Percentiles rank a stretch among this genome's conserved stretches.
Conservation (phyloP, 106 monocot species). For the Phalaenopsis aphrodite region DNA sequence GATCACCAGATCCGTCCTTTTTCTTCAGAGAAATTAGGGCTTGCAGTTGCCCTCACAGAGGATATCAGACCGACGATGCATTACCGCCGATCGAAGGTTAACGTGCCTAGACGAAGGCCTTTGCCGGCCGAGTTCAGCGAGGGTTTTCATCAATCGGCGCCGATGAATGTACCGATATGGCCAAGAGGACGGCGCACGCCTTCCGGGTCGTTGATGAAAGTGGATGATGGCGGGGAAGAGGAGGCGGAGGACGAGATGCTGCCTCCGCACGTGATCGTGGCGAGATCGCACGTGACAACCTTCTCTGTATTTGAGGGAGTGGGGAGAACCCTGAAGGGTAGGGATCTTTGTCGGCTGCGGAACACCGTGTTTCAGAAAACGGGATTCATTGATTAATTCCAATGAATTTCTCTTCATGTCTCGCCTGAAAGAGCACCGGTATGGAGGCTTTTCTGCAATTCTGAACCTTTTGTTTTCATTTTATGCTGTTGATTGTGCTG, state of each 20-base stretch:
- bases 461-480: not conserved
- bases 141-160: conserved; percentile 40
- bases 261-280: conserved; percentile 80
- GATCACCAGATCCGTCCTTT: conserved; percentile 12
- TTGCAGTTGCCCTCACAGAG: conserved; percentile 46
- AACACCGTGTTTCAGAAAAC: conserved; percentile 71
- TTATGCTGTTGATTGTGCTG: not conserved
- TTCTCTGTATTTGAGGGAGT: conserved; percentile 80
- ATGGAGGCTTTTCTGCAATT: not conserved
- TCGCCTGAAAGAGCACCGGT: too few relatives aligned
- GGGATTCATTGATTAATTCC: conserved; percentile 35
- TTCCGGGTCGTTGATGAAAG: conserved; percentile 6
- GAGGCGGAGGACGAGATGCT: conserved; percentile 51
- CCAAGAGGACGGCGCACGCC: conserved; percentile 12
- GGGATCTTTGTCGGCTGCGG: conserved; percentile 66
- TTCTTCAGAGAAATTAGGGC: conserved; percentile 31
- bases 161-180: conserved; percentile 71
- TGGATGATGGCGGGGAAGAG: conserved; percentile 12
- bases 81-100: conserved; percentile 3
- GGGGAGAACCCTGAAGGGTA: conserved; percentile 85
- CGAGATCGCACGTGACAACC: conserved; percentile 48
- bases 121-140: not conserved
- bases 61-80: conserved; percentile 4
- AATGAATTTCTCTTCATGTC: not conserved
- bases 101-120: not conserved